Evolutionary conservation across 2,329 filamentous ascomycete genomes (phyloP).

Genomic region (Aspergillaceae sp.): DNA sequence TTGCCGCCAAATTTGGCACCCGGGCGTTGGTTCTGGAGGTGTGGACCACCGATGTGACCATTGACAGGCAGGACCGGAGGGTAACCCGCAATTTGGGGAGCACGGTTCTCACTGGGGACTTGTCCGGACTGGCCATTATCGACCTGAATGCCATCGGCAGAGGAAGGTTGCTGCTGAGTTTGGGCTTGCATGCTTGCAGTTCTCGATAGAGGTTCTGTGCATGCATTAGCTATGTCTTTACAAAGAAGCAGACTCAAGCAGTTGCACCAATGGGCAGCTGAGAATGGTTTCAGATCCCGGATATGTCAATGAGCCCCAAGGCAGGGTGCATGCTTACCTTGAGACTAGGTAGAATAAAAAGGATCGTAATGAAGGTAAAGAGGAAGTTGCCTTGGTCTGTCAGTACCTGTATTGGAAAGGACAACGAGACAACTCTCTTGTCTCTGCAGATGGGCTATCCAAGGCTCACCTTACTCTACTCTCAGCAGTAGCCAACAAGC

Average conservation of each 20-base stretch:
- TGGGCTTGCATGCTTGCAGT: conserved; percentile 17
- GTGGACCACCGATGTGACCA: conserved; percentile 17
- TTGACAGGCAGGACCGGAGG: conserved; percentile 9
- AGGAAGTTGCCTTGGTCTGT: not conserved
- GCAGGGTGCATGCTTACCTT: not conserved
- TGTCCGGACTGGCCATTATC: conserved; percentile 15
- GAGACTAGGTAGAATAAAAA: conserved; percentile 4
- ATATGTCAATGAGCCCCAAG: no score
- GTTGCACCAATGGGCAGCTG: no score
- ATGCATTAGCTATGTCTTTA: not conserved
- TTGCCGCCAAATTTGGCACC: conserved; percentile 17
- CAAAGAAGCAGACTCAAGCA: not conserved
- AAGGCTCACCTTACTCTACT: no score
- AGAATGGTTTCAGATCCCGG: no score
- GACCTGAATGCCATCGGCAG: conserved; percentile 16
- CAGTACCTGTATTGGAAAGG: not conserved
- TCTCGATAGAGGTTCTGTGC: conserved; percentile 5
- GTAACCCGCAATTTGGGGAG: conserved; percentile 16
- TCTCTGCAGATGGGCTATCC: not conserved
- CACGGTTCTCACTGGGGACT: conserved; percentile 19
- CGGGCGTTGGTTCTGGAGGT: conserved; percentile 20
- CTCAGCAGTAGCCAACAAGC: not conserved
- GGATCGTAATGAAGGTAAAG: not conserved
- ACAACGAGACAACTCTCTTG: not conserved
- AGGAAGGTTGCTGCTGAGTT: conserved; percentile 14